Percentiles rank a stretch among this genome's conserved stretches.
Conservation (phyloP, 1,284 basidiomycete genomes). For the Marasmius fiardii region DNA sequence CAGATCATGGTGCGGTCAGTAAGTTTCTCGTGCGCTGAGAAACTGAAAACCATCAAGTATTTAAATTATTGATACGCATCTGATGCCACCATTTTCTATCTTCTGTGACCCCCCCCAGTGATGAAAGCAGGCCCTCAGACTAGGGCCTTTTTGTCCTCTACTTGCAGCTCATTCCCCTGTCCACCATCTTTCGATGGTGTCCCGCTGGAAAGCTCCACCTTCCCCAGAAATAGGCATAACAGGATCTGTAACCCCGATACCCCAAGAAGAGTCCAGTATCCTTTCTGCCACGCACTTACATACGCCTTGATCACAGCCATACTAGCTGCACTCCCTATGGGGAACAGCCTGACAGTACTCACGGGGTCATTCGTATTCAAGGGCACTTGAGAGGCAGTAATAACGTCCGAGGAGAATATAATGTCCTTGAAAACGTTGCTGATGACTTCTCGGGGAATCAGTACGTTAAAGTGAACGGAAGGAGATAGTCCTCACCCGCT, state of each 20-base stretch:
- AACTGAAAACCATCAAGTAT: too few species aligned
- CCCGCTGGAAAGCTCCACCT: constrained; percentile 9
- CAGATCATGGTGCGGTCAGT: too few species aligned
- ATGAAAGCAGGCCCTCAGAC: too few species aligned
- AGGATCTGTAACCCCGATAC: constrained; percentile 12
- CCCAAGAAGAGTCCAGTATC: constrained; percentile 12
- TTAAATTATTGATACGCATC: too few species aligned
- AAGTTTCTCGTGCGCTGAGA: too few species aligned
- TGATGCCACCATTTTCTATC: too few species aligned
- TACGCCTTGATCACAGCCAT: constrained; percentile 10
- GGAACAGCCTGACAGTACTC: constrained; percentile 7
- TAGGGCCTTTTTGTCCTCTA: too few species aligned
- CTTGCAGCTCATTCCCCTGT: too few species aligned
- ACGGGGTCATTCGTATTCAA: constrained; percentile 12
- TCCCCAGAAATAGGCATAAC: constrained; percentile 12
- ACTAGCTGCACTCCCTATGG: constrained; percentile 2
- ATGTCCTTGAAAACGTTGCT: constrained; percentile 12
- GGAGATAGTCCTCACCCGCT: constrained; percentile 20
- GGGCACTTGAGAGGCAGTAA: background rate
- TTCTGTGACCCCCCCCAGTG: too few species aligned
- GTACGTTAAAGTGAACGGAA: background rate
- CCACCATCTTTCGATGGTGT: too few species aligned
- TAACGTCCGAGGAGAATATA: constrained; percentile 1
- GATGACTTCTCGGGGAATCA: constrained; percentile 7
- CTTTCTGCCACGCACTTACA: constrained; percentile 15